Evolutionary conservation across 768 basidiomycete genomes (phyloP), one percentile per base, ranked within the genome.

Genomic region (Pluteus cervinus): DNA sequence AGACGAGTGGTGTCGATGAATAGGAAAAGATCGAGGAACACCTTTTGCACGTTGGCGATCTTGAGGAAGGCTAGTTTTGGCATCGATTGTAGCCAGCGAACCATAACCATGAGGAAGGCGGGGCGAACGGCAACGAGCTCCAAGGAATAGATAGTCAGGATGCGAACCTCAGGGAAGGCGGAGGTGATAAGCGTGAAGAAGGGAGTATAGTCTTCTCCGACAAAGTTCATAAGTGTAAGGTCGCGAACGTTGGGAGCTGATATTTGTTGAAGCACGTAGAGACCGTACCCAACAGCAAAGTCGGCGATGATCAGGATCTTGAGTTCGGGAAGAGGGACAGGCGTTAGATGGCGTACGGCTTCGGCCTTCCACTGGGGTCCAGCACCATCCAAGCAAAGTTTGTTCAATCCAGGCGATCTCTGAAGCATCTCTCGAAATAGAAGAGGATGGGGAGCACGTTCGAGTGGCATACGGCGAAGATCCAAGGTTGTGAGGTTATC

Each of bases 401-500:
- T 78, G 36, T 54, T 53, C 17, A 87, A 53, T 5, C 56, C 56
- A 10, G 76, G 73, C 39, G 68, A 79, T 31, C 50, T 57, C 7
- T 37, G 37, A 8, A 84, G 66, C 16, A 86, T 63, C 20, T 67
- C 56, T 24, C 73, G 69, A 54, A 84, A 82, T 16, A 65, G 65
- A 7, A 42, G 25, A 11, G 76, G 54, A 24, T 60, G 60, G 4
- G 81, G 82, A 18, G 65, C 68, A 11, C 68, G 57, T 4, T 74
- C 58, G 14, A 76, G 56, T 12, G 79, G 66, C 38, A 85, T 66
- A 18, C 75, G 71, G 25, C 82, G 73, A 36, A 87, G 58, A 46
- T 85, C 82, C 38, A 87, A 63, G 7, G 70, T 71, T 16, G 68
- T 68, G n/a, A 87, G 71, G 46, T 81, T 75, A 22, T 53, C 47